Evolutionary conservation across 257 asterid species (phyloP), one percentile per base, ranked within the genome.

Genomic region (Fraxinus pennsylvanica): DNA sequence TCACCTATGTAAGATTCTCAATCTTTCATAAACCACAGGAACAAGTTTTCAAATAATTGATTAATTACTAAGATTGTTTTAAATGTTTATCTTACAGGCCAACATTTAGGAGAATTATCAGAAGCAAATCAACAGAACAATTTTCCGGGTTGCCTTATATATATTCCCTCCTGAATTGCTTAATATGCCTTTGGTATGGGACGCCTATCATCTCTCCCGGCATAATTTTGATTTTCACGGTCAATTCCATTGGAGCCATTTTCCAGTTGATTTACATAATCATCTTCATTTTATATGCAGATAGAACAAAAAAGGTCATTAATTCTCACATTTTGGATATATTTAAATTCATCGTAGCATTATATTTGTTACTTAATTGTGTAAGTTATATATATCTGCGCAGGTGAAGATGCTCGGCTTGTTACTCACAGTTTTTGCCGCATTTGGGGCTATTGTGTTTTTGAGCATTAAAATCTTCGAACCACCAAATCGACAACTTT

Each of bases 151-250:
- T 89, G 87, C 98, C 98, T 68, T 93, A 93, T 74, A 82, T 93
- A 52, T 93, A 93, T 21, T 82, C 97, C 66, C 91, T 93, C 70
- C 83, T 93, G 82, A 93, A 93, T 89, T 90, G 98, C 84, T 85
- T 89, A 27, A 89, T 92, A 86, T 93, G 97, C 82, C 92, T 93
- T 32, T 93, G 97, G 97, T 93, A 93, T 68, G 98, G 98, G 41
- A 63, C 84, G 83, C 98, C 98, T 1, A 15, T 92, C 10, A 88
- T 93, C 38, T 89, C 95, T 1, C 80, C 97, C 0, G 95, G 94
- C 22, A 87, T 87, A 54, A 87, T 90, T 79, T 84, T 89, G 43
- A 89, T 93, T 25, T 89, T 86, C 75, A 89, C 98, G 0, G 98
- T 93, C 80, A 93, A 93, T 84, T 88, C 94, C 0, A 50, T 93